phyloP scores from a whole-genome alignment of 768 basidiomycete species.

The Daedaleopsis sinensis region DNA sequence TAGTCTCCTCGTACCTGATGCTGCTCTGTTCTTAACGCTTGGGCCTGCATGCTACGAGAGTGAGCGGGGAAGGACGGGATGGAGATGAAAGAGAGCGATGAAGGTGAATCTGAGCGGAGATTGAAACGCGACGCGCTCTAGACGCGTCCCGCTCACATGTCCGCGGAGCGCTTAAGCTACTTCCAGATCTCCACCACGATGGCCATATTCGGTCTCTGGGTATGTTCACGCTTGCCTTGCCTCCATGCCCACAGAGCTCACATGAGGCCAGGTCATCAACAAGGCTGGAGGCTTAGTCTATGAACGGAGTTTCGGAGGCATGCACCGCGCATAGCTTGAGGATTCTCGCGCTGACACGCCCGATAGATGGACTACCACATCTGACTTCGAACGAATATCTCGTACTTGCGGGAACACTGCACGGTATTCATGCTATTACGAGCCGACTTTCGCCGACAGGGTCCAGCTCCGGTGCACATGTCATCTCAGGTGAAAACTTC shows the following conservation, averaged over 20 bases:
- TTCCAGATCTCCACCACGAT: constrained; percentile 40
- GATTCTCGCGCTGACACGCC: constrained; percentile 1
- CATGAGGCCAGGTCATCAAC: constrained; percentile 76
- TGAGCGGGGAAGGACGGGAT: background rate
- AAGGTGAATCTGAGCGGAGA: constrained; percentile 12
- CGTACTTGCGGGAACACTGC: constrained; percentile 93
- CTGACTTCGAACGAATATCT: constrained; percentile 94
- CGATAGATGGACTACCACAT: constrained; percentile 84
- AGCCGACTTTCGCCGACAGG: constrained; percentile 85
- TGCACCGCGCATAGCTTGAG: background rate
- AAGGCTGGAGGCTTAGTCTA: constrained; percentile 98
- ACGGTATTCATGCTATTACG: constrained; percentile 99
- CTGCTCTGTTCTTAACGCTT: constrained; percentile 30
- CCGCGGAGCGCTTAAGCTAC: constrained; percentile 6
- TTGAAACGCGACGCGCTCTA: constrained; percentile 19
- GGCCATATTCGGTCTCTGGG: constrained; percentile 86
- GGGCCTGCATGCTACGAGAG: constrained; percentile 41
- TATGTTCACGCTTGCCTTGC: constrained; percentile 35
- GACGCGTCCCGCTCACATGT: constrained; percentile 30
- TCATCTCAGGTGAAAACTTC: constrained; percentile 96
- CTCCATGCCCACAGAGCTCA: constrained; percentile 9
- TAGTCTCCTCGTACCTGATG: constrained; percentile 27
- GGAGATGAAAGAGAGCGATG: background rate
- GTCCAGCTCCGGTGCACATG: constrained; percentile 83
- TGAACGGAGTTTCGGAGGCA: constrained; percentile 89